Evolutionary conservation across 371 early-diverging fungal species (phyloP), one percentile per base, ranked within the genome.

Genomic region (Massospora cicadina): DNA sequence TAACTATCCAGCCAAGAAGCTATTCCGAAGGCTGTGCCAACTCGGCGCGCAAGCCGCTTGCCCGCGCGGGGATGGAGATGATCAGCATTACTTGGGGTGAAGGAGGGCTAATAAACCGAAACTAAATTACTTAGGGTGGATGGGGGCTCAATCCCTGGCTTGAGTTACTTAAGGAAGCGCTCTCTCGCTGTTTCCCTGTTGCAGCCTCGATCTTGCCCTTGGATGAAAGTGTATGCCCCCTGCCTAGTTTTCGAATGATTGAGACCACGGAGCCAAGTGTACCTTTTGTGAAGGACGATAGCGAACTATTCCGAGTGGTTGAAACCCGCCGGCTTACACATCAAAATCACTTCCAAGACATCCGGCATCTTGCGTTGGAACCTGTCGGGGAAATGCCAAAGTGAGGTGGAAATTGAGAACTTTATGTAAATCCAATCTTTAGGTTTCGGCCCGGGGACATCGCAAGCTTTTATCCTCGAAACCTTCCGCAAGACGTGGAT

Each of bases 21-120:
- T 98, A 55, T 82, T 82, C 72, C 89, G 88, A 64, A 78, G 97
- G 59, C 72, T 99, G 62, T 64, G 76, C 65, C 91, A 93, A 66
- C 76, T 98, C 21, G 99, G 99, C 28, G 98, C 90, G 0, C 70
- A 66, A 28, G 74, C 87, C 33, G 53, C 98, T 5, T 66, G 83
- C 21, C 72, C 74, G 3, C 78, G 90, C 62, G 95, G 91, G 1
- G 89, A 91, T 68, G 96, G 95, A 43, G 98, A 99, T 71, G 95
- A 95, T 71, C 98, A 97, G 73, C 98, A 99, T 72, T 88, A 87
- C 68, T 73, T 91, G 61, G 99, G 99, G 81, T 82, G 76, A 74
- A 7, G 29, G 28, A 28, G 62, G 21, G 21, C 26, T 57, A 2
- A 0, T 25, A 13, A 5, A 2, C 17, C n/a, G 43, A 21, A 2